Conservation (phyloP, 306 rosid genomes). For the Canavalia gladiata region DNA sequence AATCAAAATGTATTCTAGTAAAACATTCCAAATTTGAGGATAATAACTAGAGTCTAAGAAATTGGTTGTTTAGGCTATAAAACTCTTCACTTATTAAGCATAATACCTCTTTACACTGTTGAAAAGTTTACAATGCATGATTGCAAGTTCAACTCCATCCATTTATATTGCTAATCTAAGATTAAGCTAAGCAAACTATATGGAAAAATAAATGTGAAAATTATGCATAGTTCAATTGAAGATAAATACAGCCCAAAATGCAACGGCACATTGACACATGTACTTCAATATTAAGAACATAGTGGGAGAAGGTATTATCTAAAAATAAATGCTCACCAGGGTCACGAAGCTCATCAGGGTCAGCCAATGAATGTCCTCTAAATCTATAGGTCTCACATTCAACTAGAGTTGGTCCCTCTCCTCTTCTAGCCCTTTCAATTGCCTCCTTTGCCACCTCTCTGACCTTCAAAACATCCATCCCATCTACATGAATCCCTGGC, state of each 20-base stretch:
- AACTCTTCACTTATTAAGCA: neutral
- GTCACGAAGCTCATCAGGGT: conserved; percentile 99
- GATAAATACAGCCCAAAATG: conserved; percentile 11
- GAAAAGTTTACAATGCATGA: neutral
- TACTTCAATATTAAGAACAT: conserved; percentile 19
- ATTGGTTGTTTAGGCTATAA: neutral
- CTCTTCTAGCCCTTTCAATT: conserved; percentile 91
- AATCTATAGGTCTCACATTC: conserved; percentile 98
- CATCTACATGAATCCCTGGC: conserved; percentile 99
- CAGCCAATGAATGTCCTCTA: conserved; percentile 99
- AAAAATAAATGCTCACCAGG: conserved; percentile 72
- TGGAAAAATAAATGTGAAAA: conserved; percentile 21
- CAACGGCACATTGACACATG: conserved; percentile 23
- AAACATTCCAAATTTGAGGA: neutral
- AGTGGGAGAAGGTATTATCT: neutral
- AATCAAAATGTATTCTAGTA: neutral
- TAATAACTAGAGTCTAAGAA: neutral
- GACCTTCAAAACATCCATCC: conserved; percentile 99
- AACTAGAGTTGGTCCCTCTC: conserved; percentile 96
- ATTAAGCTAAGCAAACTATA: conserved; percentile 6
- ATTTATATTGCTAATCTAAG: conserved; percentile 21
- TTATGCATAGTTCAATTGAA: conserved; percentile 24
- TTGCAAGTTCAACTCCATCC: neutral
- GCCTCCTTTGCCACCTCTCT: conserved; percentile 98
- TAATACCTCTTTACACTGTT: neutral